A percentile compares a stretch with the other conserved stretches of the same genome.
phyloP scores from a whole-genome alignment of 306 rosid species.

The Cucurbita argyrosperma region DNA sequence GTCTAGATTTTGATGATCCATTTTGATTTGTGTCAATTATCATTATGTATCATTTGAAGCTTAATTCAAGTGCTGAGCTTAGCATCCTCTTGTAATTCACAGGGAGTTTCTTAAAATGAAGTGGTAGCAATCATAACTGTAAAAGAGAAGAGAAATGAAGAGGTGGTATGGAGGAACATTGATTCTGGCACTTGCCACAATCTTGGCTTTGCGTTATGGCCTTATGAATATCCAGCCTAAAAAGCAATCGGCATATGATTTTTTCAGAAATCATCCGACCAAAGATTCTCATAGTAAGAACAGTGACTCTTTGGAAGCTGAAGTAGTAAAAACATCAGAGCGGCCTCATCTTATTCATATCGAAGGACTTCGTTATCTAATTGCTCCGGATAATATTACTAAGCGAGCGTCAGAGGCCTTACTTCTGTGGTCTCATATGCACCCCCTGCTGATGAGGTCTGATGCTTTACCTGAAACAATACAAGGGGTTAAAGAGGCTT shows the following conservation, averaged over 20 bases:
- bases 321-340: slow-evolving; percentile 13
- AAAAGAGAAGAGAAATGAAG: slow-evolving; percentile 39
- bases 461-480: slow-evolving; percentile 70
- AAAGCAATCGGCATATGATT: slow-evolving; percentile 39
- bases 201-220: slow-evolving; percentile 44
- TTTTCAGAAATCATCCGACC: slow-evolving; percentile 35
- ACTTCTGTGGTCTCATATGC: slow-evolving; percentile 58
- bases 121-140: background rate
- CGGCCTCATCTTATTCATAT: slow-evolving; percentile 37
- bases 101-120: background rate
- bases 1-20: background rate
- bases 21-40: background rate
- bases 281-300: slow-evolving; percentile 16
- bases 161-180: slow-evolving; percentile 76
- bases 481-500: slow-evolving; percentile 87
- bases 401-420: slow-evolving; percentile 30
- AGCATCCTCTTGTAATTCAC: background rate
- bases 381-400: slow-evolving; percentile 23
- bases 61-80: background rate
- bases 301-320: slow-evolving; percentile 13
- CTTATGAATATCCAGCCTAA: slow-evolving; percentile 33
- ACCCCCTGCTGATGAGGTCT: slow-evolving; percentile 46
- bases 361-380: slow-evolving; percentile 49
- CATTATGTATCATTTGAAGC: background rate
- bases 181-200: slow-evolving; percentile 42